Conservation (phyloP, 2,329 filamentous ascomycete genomes). For the Pyrenophora tritici-repentis region DNA sequence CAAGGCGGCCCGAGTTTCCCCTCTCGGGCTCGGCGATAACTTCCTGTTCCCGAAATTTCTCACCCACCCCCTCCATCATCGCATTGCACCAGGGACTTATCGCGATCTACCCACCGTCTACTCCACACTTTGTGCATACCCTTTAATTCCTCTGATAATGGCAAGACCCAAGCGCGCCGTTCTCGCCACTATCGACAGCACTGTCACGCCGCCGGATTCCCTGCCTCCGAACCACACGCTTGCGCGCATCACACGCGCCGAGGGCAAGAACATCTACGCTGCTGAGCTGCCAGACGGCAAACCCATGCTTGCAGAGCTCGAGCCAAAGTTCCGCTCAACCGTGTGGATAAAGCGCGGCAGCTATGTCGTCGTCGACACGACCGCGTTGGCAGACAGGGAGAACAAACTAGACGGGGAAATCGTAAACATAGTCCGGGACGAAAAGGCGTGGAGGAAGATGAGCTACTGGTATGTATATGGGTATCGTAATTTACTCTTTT, state of each 20-base stretch:
- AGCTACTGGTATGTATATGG: conserved; percentile 68
- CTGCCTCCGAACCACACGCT: conserved; percentile 64
- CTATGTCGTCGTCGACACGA: conserved; percentile 81
- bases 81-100: neutral
- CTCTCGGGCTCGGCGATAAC: conserved; percentile 7
- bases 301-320: conserved; percentile 76
- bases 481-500: conserved; percentile 14
- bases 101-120: neutral
- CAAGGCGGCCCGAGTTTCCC: conserved; percentile 14
- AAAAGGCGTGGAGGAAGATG: conserved; percentile 89
- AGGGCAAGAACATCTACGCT: conserved; percentile 87
- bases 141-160: conserved; percentile 54
- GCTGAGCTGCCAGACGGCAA: conserved; percentile 70
- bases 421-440: conserved; percentile 87
- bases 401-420: conserved; percentile 88
- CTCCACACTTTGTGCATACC: neutral
- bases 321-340: conserved; percentile 82
- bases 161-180: conserved; percentile 76
- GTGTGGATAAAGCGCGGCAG: conserved; percentile 92
- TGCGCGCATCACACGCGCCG: conserved; percentile 77
- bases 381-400: conserved; percentile 66
- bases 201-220: conserved; percentile 63
- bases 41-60: conserved; percentile 13
- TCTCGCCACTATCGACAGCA: conserved; percentile 76
- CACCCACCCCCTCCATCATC: conserved; percentile 10